Base-by-base conservation (phyloP, 2,329 filamentous ascomycete genomes). In the Aspergillus udagawae region DNA sequence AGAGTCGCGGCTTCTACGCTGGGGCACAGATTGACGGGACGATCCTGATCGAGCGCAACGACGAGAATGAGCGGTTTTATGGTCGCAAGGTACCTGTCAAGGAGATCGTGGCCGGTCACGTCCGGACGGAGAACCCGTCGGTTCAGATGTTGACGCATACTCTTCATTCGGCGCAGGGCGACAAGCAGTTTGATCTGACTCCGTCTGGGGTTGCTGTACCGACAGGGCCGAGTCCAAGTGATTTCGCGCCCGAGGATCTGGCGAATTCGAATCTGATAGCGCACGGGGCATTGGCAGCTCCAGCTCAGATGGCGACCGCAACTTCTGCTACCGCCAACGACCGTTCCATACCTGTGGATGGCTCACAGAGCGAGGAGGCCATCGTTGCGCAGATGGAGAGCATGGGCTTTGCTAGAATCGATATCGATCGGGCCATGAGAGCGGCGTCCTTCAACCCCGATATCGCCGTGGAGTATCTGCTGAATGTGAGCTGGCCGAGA, bases 61-160 rank as follows among this genome's bases (percentile, higher is more conserved):
- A 92, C 57, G 92, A 93, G 68, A 96, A 96, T 65, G 87, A 90
- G 53, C 83, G 83, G 10, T 96, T 96, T 69, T 96, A 96, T 71
- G 87, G 88, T 20, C 77, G 78, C 47, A 79, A 55, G 38, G 23
- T 88, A 45, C 75, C 79, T 0, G 86, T 84, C 2, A 78, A 77
- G 52, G 84, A 89, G 56, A 89, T 89, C 49, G 67, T 89, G 28
- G 77, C 78, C 3, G 84, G 84, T 20, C 85, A 85, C 65, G 79
- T 27, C 20, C 35, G 38, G 8, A 49, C 53, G 1, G 20, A 55
- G 4, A 47, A 55, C 45, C 27, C 49, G 25, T 58, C 56, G 4
- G 49, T 58, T 29, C 25, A 21, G 14, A 52, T 49, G 35, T 35
- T 58, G 27, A 55, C 45, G 27, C 53, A 58, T n/a, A 55, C 56